Percentiles rank a stretch among this genome's conserved stretches.
Conservation (phyloP, 352 stramenopile genomes). For the Pythium sp. region DNA sequence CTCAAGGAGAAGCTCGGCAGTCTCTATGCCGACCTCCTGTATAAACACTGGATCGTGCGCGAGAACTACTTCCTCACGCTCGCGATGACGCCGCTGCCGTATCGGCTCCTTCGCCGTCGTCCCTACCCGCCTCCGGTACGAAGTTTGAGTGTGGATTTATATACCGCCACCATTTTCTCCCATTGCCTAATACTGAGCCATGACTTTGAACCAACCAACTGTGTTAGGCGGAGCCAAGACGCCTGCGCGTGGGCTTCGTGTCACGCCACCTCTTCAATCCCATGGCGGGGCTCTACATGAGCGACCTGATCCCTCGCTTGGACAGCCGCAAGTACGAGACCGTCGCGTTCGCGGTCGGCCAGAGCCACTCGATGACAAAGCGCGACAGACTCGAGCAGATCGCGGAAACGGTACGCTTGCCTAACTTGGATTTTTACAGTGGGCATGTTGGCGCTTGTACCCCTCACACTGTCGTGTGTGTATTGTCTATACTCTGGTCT, state of each 20-base stretch:
- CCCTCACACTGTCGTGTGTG: neutral
- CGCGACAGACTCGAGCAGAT: constrained; percentile 46
- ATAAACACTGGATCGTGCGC: constrained; percentile 30
- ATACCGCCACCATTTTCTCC: neutral
- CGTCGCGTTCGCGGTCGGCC: constrained; percentile 61
- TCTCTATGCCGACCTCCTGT: constrained; percentile 55
- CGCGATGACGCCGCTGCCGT: constrained; percentile 39
- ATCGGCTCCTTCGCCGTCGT: constrained; percentile 14
- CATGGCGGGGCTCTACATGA: constrained; percentile 54
- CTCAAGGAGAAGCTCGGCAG: constrained; percentile 45
- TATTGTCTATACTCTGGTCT: neutral
- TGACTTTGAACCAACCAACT: neutral
- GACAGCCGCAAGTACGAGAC: constrained; percentile 63
- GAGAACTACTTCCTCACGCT: constrained; percentile 49
- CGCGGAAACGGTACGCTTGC: constrained; percentile 37
- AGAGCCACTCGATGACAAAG: constrained; percentile 52
- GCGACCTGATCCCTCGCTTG: constrained; percentile 56
- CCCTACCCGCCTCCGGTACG: constrained; percentile 10
- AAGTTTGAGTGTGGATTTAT: neutral
- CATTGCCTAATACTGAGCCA: neutral
- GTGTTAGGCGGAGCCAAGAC: constrained; percentile 26
- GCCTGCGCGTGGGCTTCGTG: constrained; percentile 65
- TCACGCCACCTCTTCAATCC: constrained; percentile 58
- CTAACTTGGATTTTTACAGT: neutral
- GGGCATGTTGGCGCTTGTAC: neutral